phyloP scores from a whole-genome alignment of 495 filamentous ascomycete genomes.

The Talaromyces nanjingensis region DNA sequence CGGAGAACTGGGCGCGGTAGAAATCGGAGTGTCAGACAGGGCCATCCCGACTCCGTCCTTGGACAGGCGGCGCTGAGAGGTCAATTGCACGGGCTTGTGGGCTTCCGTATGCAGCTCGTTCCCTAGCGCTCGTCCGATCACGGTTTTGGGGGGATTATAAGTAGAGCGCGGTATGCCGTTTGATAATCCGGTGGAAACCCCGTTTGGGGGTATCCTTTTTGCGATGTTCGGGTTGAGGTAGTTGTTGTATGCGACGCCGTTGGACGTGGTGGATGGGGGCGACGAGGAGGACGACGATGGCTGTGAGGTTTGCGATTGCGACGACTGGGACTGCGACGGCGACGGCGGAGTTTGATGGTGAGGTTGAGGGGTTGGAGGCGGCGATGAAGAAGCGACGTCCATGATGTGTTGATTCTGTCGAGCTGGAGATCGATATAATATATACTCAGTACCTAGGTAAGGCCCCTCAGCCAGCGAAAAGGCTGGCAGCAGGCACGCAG shows the following conservation, averaged over 20 bases:
- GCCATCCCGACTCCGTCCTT: constrained; percentile 49
- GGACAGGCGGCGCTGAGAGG: constrained; percentile 28
- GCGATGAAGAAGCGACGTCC: background rate
- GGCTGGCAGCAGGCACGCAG: background rate
- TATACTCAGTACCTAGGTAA: background rate
- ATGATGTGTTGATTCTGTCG: background rate
- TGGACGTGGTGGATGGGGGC: background rate
- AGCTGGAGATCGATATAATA: background rate
- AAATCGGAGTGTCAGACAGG: constrained; percentile 60
- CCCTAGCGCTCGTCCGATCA: constrained; percentile 41
- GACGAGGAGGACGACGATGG: background rate
- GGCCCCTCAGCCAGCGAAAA: background rate
- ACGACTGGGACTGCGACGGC: background rate
- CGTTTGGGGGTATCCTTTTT: background rate
- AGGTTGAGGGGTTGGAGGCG: background rate
- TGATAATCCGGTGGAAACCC: background rate
- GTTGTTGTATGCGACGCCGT: background rate
- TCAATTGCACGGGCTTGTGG: constrained; percentile 22
- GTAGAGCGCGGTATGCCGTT: constrained; percentile 2
- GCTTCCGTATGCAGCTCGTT: constrained; percentile 41
- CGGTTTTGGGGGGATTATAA: constrained; percentile 31
- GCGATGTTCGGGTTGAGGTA: background rate
- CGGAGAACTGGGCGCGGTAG: constrained; percentile 64
- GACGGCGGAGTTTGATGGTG: background rate
- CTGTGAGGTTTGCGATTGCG: background rate